phyloP scores from a whole-genome alignment of 768 basidiomycete genomes.

The Hydnum rufescens region DNA sequence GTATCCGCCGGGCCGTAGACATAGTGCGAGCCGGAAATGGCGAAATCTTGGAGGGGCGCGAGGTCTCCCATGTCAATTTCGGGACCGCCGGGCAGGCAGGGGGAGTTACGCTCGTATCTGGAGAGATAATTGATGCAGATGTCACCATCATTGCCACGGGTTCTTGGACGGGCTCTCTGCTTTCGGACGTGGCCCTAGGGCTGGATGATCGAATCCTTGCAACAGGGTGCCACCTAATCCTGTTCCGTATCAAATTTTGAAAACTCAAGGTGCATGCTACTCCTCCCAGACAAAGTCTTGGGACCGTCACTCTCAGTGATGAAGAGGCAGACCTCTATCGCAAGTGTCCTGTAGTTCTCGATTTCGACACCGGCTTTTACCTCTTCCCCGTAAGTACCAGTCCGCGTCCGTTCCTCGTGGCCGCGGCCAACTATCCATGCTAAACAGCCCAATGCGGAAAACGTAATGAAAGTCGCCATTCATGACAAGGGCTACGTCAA shows the following conservation, averaged over 20 bases:
- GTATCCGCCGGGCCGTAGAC: conserved; percentile 32
- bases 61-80: conserved; percentile 32
- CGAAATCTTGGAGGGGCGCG: conserved; percentile 34
- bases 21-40: conserved; percentile 42
- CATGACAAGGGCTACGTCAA: conserved; percentile 52
- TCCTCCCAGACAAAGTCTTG: conserved; percentile 49
- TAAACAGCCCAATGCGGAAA: conserved; percentile 50
- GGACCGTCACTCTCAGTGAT: conserved; percentile 48
- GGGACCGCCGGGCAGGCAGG: conserved; percentile 18
- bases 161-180: conserved; percentile 69
- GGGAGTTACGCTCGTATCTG: conserved; percentile 47
- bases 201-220: conserved; percentile 39
- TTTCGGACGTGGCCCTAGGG: conserved; percentile 31
- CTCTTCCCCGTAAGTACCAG: conserved; percentile 63
- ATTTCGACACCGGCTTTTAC: conserved; percentile 61
- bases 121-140: conserved; percentile 29
- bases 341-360: conserved; percentile 45
- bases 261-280: no score
- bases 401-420: no score
- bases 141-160: conserved; percentile 54
- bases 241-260: no score
- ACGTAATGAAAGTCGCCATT: conserved; percentile 58
- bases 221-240: conserved; percentile 42
- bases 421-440: no score
- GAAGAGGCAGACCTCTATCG: conserved; percentile 48